Evolutionary conservation across 2,329 filamentous ascomycete genomes (phyloP).

Genomic region (Pseudogymnoascus sp.): DNA sequence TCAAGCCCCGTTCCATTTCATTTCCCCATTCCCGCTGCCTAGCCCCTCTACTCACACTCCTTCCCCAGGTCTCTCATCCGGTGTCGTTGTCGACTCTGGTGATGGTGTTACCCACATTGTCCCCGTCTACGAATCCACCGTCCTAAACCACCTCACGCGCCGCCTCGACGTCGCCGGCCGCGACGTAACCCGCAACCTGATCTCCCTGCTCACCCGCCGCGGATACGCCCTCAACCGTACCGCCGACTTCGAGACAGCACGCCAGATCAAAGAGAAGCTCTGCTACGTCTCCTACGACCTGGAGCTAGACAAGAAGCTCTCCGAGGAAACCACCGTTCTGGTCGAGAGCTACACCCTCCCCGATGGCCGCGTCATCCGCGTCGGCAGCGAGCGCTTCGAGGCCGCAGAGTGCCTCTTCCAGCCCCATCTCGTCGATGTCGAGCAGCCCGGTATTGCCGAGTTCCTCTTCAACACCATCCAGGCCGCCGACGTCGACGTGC

Average conservation of each 20-base stretch:
- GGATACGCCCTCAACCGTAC: conserved; percentile 97
- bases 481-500: conserved; percentile 88
- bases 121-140: conserved; percentile 95
- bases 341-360: conserved; percentile 97
- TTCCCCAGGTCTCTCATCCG: conserved; percentile 67
- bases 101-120: conserved; percentile 99
- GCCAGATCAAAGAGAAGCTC: conserved; percentile 99
- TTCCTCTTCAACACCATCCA: conserved; percentile 99
- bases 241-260: conserved; percentile 96
- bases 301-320: conserved; percentile 89
- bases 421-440: conserved; percentile 93
- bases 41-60: neutral
- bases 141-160: conserved; percentile 92
- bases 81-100: conserved; percentile 97
- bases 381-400: conserved; percentile 95
- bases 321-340: conserved; percentile 93
- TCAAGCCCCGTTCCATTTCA: neutral
- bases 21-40: neutral
- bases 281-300: conserved; percentile 99
- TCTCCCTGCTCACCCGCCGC: conserved; percentile 84
- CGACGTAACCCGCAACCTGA: conserved; percentile 97
- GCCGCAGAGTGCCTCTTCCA: conserved; percentile 98
- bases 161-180: conserved; percentile 92
- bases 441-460: conserved; percentile 93
- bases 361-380: conserved; percentile 90